These are phyloP conservation scores for Fraxinus velutina DNA, from an alignment of 305 asterid species.

Conservation along the genomic window DNA sequence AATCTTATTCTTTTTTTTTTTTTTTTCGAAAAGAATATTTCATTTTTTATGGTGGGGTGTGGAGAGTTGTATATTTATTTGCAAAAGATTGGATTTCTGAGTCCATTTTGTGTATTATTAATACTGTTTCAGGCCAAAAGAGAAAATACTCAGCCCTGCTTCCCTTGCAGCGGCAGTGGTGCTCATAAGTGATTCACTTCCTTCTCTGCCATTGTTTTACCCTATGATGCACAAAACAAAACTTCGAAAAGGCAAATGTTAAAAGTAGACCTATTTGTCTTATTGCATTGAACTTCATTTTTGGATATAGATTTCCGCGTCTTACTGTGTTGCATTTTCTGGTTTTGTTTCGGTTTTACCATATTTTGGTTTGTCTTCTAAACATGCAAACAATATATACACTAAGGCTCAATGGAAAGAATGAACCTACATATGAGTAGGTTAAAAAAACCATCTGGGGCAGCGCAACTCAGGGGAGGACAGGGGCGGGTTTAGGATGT, in stretches of 20 bases:
- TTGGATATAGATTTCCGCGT: background rate
- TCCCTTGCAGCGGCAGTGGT: constrained; percentile 84
- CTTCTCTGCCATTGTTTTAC: background rate
- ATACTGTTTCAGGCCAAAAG: constrained; percentile 62
- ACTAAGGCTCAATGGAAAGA: background rate
- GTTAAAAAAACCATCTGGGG: background rate
- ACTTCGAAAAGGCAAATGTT: background rate
- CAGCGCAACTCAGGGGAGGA: background rate
- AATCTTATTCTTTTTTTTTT: background rate
- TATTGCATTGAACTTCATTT: background rate
- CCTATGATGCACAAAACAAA: background rate
- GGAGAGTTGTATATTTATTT: constrained; percentile 1
- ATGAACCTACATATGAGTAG: background rate
- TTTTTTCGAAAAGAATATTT: background rate
- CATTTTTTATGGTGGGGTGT: background rate
- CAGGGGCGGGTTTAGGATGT: background rate
- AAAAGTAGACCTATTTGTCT: background rate
- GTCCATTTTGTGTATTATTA: background rate
- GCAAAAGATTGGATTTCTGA: background rate
- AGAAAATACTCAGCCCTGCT: constrained; percentile 88
- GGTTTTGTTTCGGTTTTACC: background rate
- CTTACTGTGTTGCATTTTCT: background rate
- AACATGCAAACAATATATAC: background rate
- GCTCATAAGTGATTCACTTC: constrained; percentile 60
- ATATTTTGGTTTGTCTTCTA: background rate